Base-by-base conservation (phyloP, 495 filamentous ascomycete genomes). In the Tuber microsphaerosporum region DNA sequence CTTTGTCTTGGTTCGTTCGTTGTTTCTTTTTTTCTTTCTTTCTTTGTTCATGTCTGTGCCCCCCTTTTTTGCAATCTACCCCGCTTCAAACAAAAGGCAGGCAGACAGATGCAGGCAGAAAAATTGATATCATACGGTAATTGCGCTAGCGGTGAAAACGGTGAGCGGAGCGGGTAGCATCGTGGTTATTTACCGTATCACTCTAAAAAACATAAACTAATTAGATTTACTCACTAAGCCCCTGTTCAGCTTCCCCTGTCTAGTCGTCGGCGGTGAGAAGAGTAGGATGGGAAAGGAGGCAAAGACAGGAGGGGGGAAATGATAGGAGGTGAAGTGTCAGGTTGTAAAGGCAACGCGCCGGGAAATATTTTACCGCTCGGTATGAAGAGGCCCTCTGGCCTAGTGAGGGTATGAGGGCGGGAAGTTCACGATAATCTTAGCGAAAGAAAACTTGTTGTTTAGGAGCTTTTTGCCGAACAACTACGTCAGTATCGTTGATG, bases 21-120 rank as follows among this genome's bases (percentile, higher is more conserved):
- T n/a, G n/a, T n/a, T n/a, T n/a, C n/a, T n/a, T n/a, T n/a, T n/a
- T n/a, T n/a, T n/a, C n/a, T n/a, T n/a, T n/a, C n/a, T n/a, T n/a
- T n/a, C n/a, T n/a, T n/a, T n/a, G n/a, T n/a, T n/a, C n/a, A n/a
- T n/a, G n/a, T n/a, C n/a, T n/a, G n/a, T n/a, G n/a, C n/a, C n/a
- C n/a, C n/a, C n/a, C n/a, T n/a, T n/a, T n/a, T n/a, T n/a, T n/a
- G n/a, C n/a, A n/a, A n/a, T n/a, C n/a, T n/a, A n/a, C n/a, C n/a
- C n/a, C n/a, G n/a, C n/a, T n/a, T n/a, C n/a, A n/a, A n/a, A n/a
- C n/a, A n/a, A n/a, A n/a, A 65, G 26, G 56, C 56, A 65, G 56
- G 56, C n/a, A 65, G 56, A 7, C 56, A 65, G 56, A 65, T 65
- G 10, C 56, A 65, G 56, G 56, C 56, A 65, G 56, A 65, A 65